Evolutionary conservation across 257 asterid species (phyloP), one percentile per base, ranked within the genome.

Genomic region (Scutellaria minor): DNA sequence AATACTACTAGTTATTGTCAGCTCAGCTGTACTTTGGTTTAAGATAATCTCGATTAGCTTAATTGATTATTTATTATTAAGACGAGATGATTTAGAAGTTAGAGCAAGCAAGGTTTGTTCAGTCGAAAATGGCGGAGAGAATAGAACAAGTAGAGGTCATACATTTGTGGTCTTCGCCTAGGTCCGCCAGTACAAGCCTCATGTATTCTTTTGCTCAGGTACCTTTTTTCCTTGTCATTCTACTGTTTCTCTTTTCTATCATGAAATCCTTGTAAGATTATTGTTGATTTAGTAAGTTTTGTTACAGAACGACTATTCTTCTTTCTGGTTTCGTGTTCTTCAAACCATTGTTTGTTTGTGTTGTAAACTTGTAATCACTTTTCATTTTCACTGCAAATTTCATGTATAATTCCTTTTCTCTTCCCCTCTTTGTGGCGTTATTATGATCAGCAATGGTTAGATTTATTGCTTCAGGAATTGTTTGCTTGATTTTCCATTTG

Each of bases 191-290:
- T 47, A 81, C 88, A 66, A 81, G 85, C 63, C 85, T 83, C 63
- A 63, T 83, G 88, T 81, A 83, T 27, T 81, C 88, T 39, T 83
- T 83, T 53, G 82, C 85, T 31, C 85, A 83, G 88, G 88, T 80
- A 40, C 35, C 9, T 31, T 58, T 35, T 35, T 12, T 22, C 59
- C 5, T 20, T 51, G 50, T 20, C 1, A 24, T 44, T 20, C 6
- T 4, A 6, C 9, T 2, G 3, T 18, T 40, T 24, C n/a, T 22
- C 6, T 52, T 40, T 8, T 10, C 10, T 35, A 37, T 14, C 10
- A 11, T 39, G 39, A 4, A 44, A 31, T 24, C 27, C 2, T 24
- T 24, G 27, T 24, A 24, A 24, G 12, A 13, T 73, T 47, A 39
- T 15, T 46, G 14, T 15, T 27, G 12, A 27, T 54, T 22, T n/a